These are phyloP conservation scores for Aspergillus sp. DNA, from an alignment of 2,329 filamentous ascomycete genomes.

Conservation along the genomic window DNA sequence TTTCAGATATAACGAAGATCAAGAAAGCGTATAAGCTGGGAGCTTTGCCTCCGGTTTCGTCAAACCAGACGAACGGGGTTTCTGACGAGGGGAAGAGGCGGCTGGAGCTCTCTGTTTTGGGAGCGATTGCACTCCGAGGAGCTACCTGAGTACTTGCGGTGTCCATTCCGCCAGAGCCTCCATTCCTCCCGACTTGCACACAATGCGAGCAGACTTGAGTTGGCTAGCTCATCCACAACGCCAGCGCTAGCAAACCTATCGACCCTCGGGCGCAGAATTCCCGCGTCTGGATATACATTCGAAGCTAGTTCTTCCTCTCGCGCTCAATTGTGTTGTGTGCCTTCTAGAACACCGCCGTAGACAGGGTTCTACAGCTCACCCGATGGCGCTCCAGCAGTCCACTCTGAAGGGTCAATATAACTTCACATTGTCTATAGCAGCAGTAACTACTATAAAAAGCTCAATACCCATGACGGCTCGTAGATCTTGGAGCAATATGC, in stretches of 20 bases:
- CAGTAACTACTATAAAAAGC: neutral
- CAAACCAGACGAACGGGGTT: conserved; percentile 21
- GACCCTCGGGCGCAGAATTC: neutral
- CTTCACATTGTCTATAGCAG: neutral
- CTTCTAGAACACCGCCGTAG: neutral
- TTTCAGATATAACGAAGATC: conserved; percentile 68
- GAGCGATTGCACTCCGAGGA: conserved; percentile 75
- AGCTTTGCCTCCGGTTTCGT: conserved; percentile 47
- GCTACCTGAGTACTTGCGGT: conserved; percentile 34
- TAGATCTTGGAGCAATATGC: neutral
- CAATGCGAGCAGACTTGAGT: neutral
- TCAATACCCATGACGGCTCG: neutral
- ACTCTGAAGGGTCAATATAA: neutral
- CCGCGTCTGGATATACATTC: neutral
- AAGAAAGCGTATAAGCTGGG: conserved; percentile 87
- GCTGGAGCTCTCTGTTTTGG: conserved; percentile 69
- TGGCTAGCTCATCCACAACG: neutral
- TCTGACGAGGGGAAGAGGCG: conserved; percentile 25
- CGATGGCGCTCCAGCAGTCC: neutral
- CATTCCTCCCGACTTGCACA: neutral
- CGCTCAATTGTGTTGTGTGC: neutral
- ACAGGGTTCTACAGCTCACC: neutral
- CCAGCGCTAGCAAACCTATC: neutral
- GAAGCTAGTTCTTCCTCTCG: neutral
- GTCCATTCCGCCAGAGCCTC: neutral